Base-by-base conservation (phyloP, 2,329 filamentous ascomycete species). In the Pseudogymnoascus destructans region DNA sequence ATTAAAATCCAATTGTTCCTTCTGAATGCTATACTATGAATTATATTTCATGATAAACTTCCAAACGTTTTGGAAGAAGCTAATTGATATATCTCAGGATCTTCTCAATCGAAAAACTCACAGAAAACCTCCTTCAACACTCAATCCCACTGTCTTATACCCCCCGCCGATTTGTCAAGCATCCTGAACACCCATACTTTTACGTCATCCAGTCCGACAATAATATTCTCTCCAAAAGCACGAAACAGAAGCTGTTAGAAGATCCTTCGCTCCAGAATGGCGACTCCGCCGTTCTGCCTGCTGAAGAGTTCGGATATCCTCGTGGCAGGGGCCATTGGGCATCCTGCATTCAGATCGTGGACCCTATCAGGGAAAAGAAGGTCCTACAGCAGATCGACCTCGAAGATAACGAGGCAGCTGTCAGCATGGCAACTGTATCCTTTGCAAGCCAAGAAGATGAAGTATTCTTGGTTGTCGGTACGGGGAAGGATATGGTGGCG, bases 161-260 rank as follows among this genome's bases (percentile, higher is more conserved):
- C 0, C 93, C 95, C 1, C 86, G 89, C 60, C 86, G 86, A 65
- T 85, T 98, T 66, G 80, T 90, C 27, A 88, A 89, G 63, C 89
- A 97, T 68, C 92, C 92, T 0, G 88, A 93, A 4, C 81, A 89
- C 57, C 86, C 89, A 13, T 78, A 95, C 21, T 98, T 96, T 70
- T 98, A 97, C 69, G 90, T 92, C 5, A 89, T 95, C 57, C 89
- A 96, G 73, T 82, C 90, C 9, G 95, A 98, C 63, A 95, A 93
- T 70, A 95, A 96, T 68, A 89, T 91, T 0, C 77, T 98, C 2
- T 85, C 90, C 0, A 84, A 86, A 5, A 81, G 86, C n/a, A 85
- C 91, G 6, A 82, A 85, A 58, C 77, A 80, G n/a, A 80, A 85
- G 63, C 77, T 96, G 1, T 76, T 95, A 9, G 79, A 85, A 30